phyloP scores from a whole-genome alignment of 169 alveolate species.

The Cystoisospora suis region DNA sequence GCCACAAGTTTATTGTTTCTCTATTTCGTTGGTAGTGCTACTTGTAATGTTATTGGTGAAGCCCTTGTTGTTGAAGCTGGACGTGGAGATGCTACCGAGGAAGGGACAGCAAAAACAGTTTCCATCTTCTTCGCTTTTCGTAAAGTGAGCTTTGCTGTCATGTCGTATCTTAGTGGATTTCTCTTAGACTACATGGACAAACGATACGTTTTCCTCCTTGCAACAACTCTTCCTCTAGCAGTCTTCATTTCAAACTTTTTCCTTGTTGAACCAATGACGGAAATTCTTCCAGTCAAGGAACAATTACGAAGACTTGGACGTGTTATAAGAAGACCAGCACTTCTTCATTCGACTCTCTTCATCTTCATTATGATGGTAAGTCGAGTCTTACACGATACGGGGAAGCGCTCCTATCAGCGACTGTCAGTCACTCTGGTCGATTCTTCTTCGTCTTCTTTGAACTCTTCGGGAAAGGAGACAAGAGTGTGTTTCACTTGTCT shows the following conservation, averaged over 20 bases:
- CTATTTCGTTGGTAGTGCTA: conserved; percentile 62
- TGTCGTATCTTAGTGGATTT: conserved; percentile 82
- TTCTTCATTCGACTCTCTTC: conserved; percentile 73
- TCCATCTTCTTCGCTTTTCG: conserved; percentile 83
- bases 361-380: conserved; percentile 78
- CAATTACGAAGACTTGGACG: conserved; percentile 58
- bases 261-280: conserved; percentile 71
- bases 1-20: conserved; percentile 67
- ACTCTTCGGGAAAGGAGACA: neutral
- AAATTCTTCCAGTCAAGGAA: conserved; percentile 42
- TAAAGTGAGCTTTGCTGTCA: conserved; percentile 80
- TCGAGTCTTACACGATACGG: neutral
- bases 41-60: conserved; percentile 88
- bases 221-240: conserved; percentile 77
- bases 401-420: neutral
- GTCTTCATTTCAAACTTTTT: conserved; percentile 77
- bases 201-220: conserved; percentile 78
- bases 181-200: conserved; percentile 71
- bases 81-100: conserved; percentile 68
- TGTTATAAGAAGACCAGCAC: conserved; percentile 69
- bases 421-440: neutral
- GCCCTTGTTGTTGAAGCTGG: conserved; percentile 88
- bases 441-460: neutral
- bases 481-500: neutral
- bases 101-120: conserved; percentile 74